Conservation (phyloP, 2,329 filamentous ascomycete species). For the Claviceps pazoutovae region DNA sequence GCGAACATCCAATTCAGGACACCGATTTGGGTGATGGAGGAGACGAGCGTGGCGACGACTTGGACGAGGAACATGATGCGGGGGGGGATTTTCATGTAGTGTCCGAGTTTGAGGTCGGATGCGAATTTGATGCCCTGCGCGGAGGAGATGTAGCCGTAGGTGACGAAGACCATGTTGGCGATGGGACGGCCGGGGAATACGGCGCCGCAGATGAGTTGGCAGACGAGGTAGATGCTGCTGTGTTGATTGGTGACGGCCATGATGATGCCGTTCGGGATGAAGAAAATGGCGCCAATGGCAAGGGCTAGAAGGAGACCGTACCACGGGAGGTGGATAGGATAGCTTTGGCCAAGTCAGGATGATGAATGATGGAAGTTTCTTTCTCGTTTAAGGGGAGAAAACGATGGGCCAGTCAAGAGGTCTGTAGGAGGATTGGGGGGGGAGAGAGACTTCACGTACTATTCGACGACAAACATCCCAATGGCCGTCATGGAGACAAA, state of each 20-base stretch:
- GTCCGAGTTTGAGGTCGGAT: slow-evolving; percentile 72
- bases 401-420: not conserved
- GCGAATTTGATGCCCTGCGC: slow-evolving; percentile 84
- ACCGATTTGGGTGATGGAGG: slow-evolving; percentile 66
- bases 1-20: slow-evolving; percentile 85
- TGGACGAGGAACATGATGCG: slow-evolving; percentile 68
- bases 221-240: slow-evolving; percentile 74
- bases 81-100: slow-evolving; percentile 79
- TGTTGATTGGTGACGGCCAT: slow-evolving; percentile 90
- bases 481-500: slow-evolving; percentile 64
- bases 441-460: slow-evolving; percentile 27
- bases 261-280: slow-evolving; percentile 83
- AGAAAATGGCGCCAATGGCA: slow-evolving; percentile 63
- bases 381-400: no score
- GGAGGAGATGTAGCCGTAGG: slow-evolving; percentile 79
- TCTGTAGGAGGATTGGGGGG: not conserved
- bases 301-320: slow-evolving; percentile 72
- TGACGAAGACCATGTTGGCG: slow-evolving; percentile 88
- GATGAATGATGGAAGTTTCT: not conserved
- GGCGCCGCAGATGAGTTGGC: slow-evolving; percentile 69
- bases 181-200: slow-evolving; percentile 75
- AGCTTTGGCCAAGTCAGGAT: slow-evolving; percentile 27
- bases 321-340: slow-evolving; percentile 73
- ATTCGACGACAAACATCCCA: slow-evolving; percentile 74
- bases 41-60: slow-evolving; percentile 60